Evolutionary conservation across 139 green algal species (phyloP).

Genomic region (Klebsormidium nitens): DNA sequence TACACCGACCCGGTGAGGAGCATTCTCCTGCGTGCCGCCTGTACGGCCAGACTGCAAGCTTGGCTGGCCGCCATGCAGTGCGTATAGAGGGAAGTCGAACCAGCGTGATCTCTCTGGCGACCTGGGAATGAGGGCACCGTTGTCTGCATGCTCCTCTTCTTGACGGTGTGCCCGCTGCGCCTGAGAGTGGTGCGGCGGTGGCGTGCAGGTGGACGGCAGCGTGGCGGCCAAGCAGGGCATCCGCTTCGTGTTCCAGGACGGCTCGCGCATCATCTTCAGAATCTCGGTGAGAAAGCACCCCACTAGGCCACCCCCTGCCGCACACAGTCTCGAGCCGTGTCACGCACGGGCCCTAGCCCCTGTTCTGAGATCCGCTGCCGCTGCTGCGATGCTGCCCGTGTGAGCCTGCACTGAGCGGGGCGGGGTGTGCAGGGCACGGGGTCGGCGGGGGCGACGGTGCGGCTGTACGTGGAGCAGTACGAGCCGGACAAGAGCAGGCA

Average conservation of each 20-base stretch:
- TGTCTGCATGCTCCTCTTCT: too few relatives aligned
- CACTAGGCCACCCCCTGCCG: background rate
- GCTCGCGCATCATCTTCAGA: conserved; percentile 84
- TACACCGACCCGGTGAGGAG: conserved; percentile 95
- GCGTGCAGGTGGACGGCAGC: conserved; percentile 41
- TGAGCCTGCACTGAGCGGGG: background rate
- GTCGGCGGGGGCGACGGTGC: conserved; percentile 81
- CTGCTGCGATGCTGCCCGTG: background rate
- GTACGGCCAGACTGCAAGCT: too few relatives aligned
- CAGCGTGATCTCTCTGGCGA: too few relatives aligned
- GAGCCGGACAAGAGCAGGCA: conserved; percentile 70
- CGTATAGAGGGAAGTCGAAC: too few relatives aligned
- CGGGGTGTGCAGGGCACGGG: conserved; percentile 41
- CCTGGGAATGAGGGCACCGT: too few relatives aligned
- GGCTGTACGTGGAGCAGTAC: conserved; percentile 99
- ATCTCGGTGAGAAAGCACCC: conserved; percentile 26
- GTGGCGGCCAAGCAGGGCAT: conserved; percentile 86
- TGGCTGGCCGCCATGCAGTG: too few relatives aligned
- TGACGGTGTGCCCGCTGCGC: too few relatives aligned
- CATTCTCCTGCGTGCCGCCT: too few relatives aligned
- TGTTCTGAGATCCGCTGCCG: background rate
- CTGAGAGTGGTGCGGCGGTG: too few relatives aligned
- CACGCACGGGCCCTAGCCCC: background rate
- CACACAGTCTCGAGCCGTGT: background rate
- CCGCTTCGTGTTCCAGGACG: conserved; percentile 93